Conservation (phyloP, 2,329 filamentous ascomycete species). For the Stagonosporopsis tanaceti region DNA sequence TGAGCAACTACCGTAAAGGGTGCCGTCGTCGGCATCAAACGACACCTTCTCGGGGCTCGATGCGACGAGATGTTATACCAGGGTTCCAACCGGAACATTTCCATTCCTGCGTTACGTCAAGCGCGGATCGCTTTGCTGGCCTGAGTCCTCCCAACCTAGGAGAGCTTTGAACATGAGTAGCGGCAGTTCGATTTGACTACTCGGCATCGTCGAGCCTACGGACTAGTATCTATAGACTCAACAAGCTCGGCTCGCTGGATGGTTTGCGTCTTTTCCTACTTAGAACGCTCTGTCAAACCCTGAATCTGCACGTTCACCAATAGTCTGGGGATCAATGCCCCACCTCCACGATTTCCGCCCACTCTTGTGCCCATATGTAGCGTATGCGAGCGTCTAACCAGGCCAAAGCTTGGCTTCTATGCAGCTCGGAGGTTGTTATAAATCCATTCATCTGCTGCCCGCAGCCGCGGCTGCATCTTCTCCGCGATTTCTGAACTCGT, state of each 20-base stretch:
- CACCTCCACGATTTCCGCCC: constrained; percentile 16
- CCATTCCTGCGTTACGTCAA: constrained; percentile 9
- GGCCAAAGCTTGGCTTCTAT: constrained; percentile 11
- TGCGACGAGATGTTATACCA: constrained; percentile 10
- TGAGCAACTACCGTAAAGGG: neutral
- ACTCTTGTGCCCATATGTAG: constrained; percentile 14
- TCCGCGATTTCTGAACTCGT: neutral
- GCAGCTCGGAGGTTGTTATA: constrained; percentile 13
- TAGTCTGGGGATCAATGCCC: constrained; percentile 5
- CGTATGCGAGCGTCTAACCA: constrained; percentile 9
- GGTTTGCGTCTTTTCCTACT: neutral
- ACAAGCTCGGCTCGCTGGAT: neutral
- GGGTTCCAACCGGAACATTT: constrained; percentile 9
- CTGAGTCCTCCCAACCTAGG: neutral
- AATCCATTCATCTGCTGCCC: constrained; percentile 1
- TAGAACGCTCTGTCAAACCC: constrained; percentile 1
- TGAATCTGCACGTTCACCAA: constrained; percentile 3
- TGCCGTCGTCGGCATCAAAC: constrained; percentile 2
- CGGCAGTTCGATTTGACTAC: too few relatives aligned
- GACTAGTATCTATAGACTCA: neutral
- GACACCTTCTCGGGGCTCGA: constrained; percentile 9
- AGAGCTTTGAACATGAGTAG: neutral
- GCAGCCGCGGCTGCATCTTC: neutral
- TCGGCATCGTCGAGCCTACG: neutral
- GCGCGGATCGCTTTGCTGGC: neutral